phyloP scores from a whole-genome alignment of 2,329 filamentous ascomycete species.

The Epichloe brachyelytri region DNA sequence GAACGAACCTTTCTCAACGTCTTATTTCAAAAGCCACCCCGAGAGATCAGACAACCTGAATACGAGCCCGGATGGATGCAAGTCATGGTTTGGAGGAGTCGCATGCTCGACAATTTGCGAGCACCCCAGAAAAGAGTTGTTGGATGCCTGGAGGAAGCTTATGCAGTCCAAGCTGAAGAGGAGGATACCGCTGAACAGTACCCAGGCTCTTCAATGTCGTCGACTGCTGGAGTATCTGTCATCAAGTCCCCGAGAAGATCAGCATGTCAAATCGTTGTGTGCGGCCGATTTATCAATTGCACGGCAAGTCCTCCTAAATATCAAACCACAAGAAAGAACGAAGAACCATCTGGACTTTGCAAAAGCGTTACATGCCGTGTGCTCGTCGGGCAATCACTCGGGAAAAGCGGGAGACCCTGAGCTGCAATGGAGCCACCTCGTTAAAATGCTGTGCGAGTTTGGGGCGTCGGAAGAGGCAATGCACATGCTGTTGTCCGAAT shows the following conservation, averaged over 20 bases:
- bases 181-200: constrained; percentile 42
- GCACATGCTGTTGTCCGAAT: constrained; percentile 25
- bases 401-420: constrained; percentile 10
- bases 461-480: constrained; percentile 42
- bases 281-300: constrained; percentile 32
- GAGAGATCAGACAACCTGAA: constrained; percentile 46
- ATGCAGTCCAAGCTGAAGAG: constrained; percentile 42
- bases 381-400: constrained; percentile 10
- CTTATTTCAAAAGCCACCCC: constrained; percentile 46
- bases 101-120: constrained; percentile 48
- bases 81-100: constrained; percentile 55
- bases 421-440: constrained; percentile 18
- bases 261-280: constrained; percentile 19
- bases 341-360: constrained; percentile 35
- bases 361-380: constrained; percentile 26
- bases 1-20: constrained; percentile 42
- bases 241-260: constrained; percentile 8
- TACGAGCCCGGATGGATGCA: constrained; percentile 59
- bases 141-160: constrained; percentile 51
- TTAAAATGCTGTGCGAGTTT: constrained; percentile 36
- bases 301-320: constrained; percentile 28
- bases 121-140: constrained; percentile 52
- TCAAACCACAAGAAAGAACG: constrained; percentile 29
- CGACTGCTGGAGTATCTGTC: constrained; percentile 49
- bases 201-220: constrained; percentile 46